Evolutionary conservation across 2,329 filamentous ascomycete genomes (phyloP), one percentile per base, ranked within the genome.

Genomic region (Pseudogymnoascus sp.): DNA sequence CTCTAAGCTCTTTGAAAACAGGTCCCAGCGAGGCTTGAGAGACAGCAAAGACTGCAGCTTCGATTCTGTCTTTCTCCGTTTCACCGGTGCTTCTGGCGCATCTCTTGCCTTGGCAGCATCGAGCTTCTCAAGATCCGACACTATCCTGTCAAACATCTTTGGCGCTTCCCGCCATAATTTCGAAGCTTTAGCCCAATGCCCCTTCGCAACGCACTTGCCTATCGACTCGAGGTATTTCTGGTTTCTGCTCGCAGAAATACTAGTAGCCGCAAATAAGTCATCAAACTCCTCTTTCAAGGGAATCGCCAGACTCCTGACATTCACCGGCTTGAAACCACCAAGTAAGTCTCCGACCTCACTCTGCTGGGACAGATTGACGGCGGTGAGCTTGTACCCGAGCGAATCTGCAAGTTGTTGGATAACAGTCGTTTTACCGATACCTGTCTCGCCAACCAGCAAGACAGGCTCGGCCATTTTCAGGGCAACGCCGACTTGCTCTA

Each of bases 281-380:
- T 96, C 91, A 68, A 99, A 99, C 67, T 96, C 91, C 69, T 97
- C 95, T 70, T 96, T 91, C 71, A 99, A 78, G 0, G 95, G 93
- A 38, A 97, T 84, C 0, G 95, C 89, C 63, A 97, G 81, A 65
- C 87, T 96, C 68, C 93, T 87, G 44, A 95, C 85, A 72, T 93
- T 97, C 64, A 99, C 89, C 0, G 95, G 95, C 74, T 99, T 99
- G 79, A 96, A 97, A 0, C 95, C 95, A 70, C 95, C 96, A 0
- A 99, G 80, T 11, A 99, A 79, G 77, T 99, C 95, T n/a, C 93
- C 90, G 42, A 90, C 93, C 76, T 99, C 96, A 71, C 93, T 97
- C 74, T 99, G 96, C 73, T 99, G 96, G 0, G 95, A 99, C 73
- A 99, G 76, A 72, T 99, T 99, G 72, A 99, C 92, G 2, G 93